Percentiles rank a stretch among this genome's conserved stretches.
These are phyloP conservation scores for Xylaria flabelliformis DNA, from an alignment of 495 filamentous ascomycete genomes.

Conservation along the genomic window DNA sequence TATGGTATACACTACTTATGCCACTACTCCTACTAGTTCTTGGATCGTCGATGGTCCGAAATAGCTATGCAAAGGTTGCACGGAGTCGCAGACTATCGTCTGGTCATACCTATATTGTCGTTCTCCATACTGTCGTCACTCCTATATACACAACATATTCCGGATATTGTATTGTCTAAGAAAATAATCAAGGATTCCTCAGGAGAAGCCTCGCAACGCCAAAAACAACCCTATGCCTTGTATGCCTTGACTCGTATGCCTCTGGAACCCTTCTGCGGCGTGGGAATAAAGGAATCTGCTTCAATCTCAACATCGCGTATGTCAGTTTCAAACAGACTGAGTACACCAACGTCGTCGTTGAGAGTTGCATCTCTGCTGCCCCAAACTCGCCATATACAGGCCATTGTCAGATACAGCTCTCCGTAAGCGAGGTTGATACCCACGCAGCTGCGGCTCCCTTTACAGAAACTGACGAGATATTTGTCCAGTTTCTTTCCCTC, in stretches of 20 bases:
- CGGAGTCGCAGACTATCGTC: neutral
- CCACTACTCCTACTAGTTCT: neutral
- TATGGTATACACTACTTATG: neutral
- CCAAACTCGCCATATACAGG: constrained; percentile 19
- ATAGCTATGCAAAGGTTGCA: neutral
- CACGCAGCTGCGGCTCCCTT: constrained; percentile 37
- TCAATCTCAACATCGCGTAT: constrained; percentile 13
- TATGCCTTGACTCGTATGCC: constrained; percentile 20
- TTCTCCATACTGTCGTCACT: neutral
- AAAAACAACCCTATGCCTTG: neutral
- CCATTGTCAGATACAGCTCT: constrained; percentile 27
- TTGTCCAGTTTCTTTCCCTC: constrained; percentile 27
- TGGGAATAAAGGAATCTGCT: constrained; percentile 20
- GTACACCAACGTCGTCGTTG: constrained; percentile 19
- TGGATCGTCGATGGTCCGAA: neutral
- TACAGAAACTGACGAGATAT: constrained; percentile 38
- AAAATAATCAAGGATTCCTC: neutral
- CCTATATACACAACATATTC: neutral
- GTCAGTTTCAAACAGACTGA: constrained; percentile 18
- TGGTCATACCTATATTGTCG: neutral
- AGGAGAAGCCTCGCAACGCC: neutral
- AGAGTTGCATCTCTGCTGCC: constrained; percentile 2
- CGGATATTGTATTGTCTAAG: neutral
- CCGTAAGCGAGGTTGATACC: constrained; percentile 37
- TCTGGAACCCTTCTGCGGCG: constrained; percentile 6